These are phyloP conservation scores for Lipomyces starkeyi DNA, from an alignment of 805 yeast species.

Conservation along the genomic window DNA sequence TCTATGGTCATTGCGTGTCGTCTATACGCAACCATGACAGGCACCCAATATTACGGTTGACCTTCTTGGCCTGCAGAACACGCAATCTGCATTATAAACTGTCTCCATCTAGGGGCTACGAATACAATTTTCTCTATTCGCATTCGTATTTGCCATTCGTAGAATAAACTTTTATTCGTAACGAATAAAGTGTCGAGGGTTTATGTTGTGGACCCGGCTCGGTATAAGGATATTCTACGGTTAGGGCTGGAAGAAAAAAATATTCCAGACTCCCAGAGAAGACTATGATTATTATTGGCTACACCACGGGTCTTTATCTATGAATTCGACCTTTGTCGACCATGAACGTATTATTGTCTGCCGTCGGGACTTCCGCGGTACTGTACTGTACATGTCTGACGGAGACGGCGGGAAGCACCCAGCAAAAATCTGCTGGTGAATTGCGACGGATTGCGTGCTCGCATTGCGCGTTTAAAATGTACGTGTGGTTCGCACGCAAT, in stretches of 20 bases:
- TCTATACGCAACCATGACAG: no score
- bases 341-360: background rate
- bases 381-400: background rate
- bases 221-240: background rate
- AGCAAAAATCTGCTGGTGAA: background rate
- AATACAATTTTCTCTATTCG: no score
- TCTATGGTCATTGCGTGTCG: no score
- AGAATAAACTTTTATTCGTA: no score
- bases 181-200: no score
- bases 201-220: background rate
- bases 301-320: background rate
- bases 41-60: no score
- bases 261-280: background rate
- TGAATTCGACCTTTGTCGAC: slow-evolving; percentile 1
- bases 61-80: no score
- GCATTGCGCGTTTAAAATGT: background rate
- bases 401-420: background rate
- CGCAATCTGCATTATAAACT: no score
- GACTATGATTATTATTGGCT: background rate
- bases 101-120: no score
- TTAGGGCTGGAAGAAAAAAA: no score
- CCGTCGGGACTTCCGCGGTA: background rate
- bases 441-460: slow-evolving; percentile 5
- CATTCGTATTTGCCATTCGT: no score
- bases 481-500: background rate